Evolutionary conservation across 2,329 filamentous ascomycete species (phyloP), one percentile per base, ranked within the genome.

Genomic region (Pseudogymnoascus sp.): DNA sequence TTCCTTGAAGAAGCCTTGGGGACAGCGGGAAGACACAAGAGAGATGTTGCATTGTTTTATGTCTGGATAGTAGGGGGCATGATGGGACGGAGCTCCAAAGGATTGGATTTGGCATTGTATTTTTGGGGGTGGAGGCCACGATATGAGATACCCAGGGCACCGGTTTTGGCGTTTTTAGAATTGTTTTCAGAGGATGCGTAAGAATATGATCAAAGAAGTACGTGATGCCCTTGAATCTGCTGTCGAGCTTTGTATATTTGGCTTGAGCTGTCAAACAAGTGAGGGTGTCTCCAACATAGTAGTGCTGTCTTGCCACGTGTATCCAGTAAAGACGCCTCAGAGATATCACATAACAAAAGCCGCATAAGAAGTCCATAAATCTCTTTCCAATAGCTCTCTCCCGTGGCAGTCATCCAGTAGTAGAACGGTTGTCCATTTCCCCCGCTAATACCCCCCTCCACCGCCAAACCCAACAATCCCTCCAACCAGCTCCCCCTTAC

Each of bases 241-340:
- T 33, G 14, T 19, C 8, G 5, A 19, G 4, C n/a, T 53, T 53
- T 53, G 47, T 3, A 53, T 53, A 4, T 31, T 16, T 53, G 6
- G 1, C 6, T 6, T 13, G 14, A 10, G 24, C 26, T 16, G 47
- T 19, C 14, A 53, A 31, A 53, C 14, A 1, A 13, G n/a, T 19
- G 26, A 13, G 16, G n/a, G 47, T 19, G 47, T 56, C 26, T 56
- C 8, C 8, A 19, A 56, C n/a, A 26, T 33, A 31, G 47, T 33
- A 53, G 47, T 19, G 47, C 11, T 56, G 47, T 56, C 47, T 47
- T 19, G 47, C 47, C 47, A 56, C 47, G 47, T 56, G 47, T 56
- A 56, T 56, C 47, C 47, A 56, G 26, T 56, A 13, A 31, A 3
- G 26, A 56, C 10, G 47, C 4, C 11, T n/a, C 16, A 33, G 47